These are phyloP conservation scores for Colletotrichum sp. DNA, from an alignment of 2,329 filamentous ascomycete genomes.

Conservation along the genomic window DNA sequence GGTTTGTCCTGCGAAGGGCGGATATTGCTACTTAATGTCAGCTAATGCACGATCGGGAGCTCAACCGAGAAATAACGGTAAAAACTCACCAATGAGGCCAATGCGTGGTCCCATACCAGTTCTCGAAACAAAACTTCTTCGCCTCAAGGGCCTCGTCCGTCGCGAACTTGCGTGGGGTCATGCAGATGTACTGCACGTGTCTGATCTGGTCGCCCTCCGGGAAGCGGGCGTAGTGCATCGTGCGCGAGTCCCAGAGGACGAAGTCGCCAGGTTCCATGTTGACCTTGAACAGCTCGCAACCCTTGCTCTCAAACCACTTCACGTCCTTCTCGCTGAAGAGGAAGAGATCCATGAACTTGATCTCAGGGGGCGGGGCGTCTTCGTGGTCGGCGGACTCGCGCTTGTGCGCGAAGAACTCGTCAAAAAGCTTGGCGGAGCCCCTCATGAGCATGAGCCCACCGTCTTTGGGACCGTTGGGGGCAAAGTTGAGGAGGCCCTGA, in stretches of 20 bases:
- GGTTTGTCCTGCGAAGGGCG: slow-evolving; percentile 34
- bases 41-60: background rate
- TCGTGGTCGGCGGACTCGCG: slow-evolving; percentile 29
- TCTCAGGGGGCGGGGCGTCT: slow-evolving; percentile 34
- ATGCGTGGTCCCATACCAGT: slow-evolving; percentile 30
- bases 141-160: slow-evolving; percentile 27
- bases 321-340: slow-evolving; percentile 44
- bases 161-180: slow-evolving; percentile 40
- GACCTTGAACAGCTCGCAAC: slow-evolving; percentile 23
- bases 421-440: slow-evolving; percentile 43
- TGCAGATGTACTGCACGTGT: slow-evolving; percentile 40
- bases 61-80: fast-evolving
- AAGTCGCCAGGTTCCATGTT: slow-evolving; percentile 25
- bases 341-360: slow-evolving; percentile 43
- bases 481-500: slow-evolving; percentile 49
- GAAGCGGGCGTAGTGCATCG: slow-evolving; percentile 28
- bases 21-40: slow-evolving; percentile 35
- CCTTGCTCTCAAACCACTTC: slow-evolving; percentile 24
- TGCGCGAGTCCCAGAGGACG: slow-evolving; percentile 40
- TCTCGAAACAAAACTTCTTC: slow-evolving; percentile 27
- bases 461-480: slow-evolving; percentile 49
- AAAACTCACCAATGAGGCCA: slow-evolving; percentile 31
- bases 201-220: slow-evolving; percentile 40
- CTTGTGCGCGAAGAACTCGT: slow-evolving; percentile 48
- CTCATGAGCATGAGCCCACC: slow-evolving; percentile 51